Evolutionary conservation across 352 stramenopile species (phyloP), one percentile per base, ranked within the genome.

Genomic region (Phytophthora citrophthora): DNA sequence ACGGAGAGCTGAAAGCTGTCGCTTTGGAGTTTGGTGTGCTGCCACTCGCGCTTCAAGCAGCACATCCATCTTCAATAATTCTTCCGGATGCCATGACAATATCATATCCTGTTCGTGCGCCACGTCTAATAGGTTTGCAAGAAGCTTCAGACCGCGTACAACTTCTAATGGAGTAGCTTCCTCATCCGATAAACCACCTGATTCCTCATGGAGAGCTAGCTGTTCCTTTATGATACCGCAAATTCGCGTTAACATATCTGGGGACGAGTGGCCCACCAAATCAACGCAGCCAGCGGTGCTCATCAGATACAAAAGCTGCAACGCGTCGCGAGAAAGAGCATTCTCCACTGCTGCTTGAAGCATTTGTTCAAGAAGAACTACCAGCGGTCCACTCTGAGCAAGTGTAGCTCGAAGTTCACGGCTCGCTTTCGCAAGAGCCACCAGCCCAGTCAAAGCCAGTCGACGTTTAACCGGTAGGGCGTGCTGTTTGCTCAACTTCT

Each of bases 91-190:
- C 76, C 77, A 89, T 2, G 38, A 4, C 3, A 72, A 32, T 31
- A 49, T 60, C 12, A 4, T 49, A 18, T 65, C 52, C 38, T 70
- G 65, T 10, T 74, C 20, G 12, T 74, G 29, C n/a, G 60, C 53
- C 18, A 70, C 47, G 46, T 74, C 60, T 27, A 89, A 54, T 4
- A 88, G 20, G 54, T 88, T 81, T 0, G 77, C 79, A 4, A 89
- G 45, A 2, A 89, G 51, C 45, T 86, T 89, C 8, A 87, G 50
- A 7, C 76, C 71, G 27, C 58, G 24, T 15, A 70, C 44, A 7
- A 68, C 54, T 50, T 65, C 68, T 13, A 60, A 11, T 13, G 62
- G 31, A 23, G 43, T 32, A 5, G 49, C 27, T 27, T 61, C 60
- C 12, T 70, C 65, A 26, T 69, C 46, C 31, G 32, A 41, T 15